phyloP scores from a whole-genome alignment of 768 basidiomycete species.

The Austroboletus eburneus region DNA sequence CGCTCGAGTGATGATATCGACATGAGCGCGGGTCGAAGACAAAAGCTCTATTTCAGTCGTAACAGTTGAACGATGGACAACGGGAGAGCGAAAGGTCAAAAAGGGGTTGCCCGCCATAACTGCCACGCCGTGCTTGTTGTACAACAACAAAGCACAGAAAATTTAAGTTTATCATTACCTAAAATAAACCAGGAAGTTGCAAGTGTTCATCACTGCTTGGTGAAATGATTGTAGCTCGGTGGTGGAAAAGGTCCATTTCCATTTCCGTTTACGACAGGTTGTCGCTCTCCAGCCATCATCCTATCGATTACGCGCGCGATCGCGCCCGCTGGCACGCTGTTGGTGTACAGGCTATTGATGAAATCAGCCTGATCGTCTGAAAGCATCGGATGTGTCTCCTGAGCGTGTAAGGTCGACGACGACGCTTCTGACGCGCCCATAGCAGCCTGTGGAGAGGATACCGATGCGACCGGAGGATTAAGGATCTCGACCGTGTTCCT shows the following conservation, averaged over 20 bases:
- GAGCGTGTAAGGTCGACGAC: background rate
- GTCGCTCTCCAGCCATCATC: constrained; percentile 15
- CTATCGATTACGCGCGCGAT: constrained; percentile 18
- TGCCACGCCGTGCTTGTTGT: too few relatives aligned
- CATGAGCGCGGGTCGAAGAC: too few relatives aligned
- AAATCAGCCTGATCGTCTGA: constrained; percentile 20
- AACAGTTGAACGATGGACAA: too few relatives aligned
- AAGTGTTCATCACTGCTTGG: background rate
- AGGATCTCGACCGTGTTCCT: background rate
- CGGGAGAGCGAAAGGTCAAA: too few relatives aligned
- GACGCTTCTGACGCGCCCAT: background rate
- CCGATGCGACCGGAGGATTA: background rate
- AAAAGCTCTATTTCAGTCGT: too few relatives aligned
- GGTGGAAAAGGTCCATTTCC: constrained; percentile 10
- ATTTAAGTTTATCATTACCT: too few relatives aligned
- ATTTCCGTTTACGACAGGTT: constrained; percentile 4
- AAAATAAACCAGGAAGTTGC: background rate
- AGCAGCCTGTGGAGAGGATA: background rate
- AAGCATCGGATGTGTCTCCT: constrained; percentile 8
- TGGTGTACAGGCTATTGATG: constrained; percentile 11
- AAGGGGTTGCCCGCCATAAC: too few relatives aligned
- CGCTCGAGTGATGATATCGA: too few relatives aligned
- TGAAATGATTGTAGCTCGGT: constrained; percentile 11
- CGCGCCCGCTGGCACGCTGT: constrained; percentile 14
- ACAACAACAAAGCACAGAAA: too few relatives aligned